Percentiles rank a stretch among this genome's conserved stretches.
phyloP scores from a whole-genome alignment of 2,329 filamentous ascomycete genomes.

The Verticillium klebahnii region DNA sequence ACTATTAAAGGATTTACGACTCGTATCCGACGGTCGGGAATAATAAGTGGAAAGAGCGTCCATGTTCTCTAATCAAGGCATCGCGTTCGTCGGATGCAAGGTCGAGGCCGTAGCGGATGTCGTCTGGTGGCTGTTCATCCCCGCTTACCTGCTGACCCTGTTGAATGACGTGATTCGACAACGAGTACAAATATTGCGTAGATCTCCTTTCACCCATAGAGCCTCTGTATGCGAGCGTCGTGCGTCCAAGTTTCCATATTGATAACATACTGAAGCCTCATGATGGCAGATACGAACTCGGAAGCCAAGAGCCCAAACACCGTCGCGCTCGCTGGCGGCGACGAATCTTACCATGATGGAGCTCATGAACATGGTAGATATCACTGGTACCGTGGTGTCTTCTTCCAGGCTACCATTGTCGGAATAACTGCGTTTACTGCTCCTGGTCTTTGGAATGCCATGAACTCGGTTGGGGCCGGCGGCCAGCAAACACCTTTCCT shows the following conservation, averaged over 20 bases:
- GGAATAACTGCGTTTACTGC: conserved; percentile 20
- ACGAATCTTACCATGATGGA: neutral
- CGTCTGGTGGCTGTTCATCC: neutral
- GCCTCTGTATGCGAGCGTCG: too few species aligned
- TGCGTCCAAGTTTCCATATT: too few species aligned
- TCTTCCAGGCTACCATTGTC: conserved; percentile 21
- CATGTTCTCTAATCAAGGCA: neutral
- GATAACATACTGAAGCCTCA: neutral
- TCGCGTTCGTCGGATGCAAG: neutral
- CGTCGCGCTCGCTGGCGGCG: neutral
- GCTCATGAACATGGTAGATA: conserved; percentile 1
- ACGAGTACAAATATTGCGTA: neutral
- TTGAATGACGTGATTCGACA: neutral
- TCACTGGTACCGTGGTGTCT: conserved; percentile 19
- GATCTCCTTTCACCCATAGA: neutral
- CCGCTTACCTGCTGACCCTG: neutral
- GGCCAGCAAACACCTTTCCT: conserved; percentile 22
- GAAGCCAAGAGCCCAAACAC: neutral
- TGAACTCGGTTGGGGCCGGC: conserved; percentile 22
- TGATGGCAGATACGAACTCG: neutral
- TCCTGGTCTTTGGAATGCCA: conserved; percentile 24
- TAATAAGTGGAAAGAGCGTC: neutral
- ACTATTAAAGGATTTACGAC: neutral
- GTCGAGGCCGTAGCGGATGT: neutral
- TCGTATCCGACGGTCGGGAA: neutral